phyloP scores from a whole-genome alignment of 2,329 filamentous ascomycete genomes.

The Fusarium oxysporum region DNA sequence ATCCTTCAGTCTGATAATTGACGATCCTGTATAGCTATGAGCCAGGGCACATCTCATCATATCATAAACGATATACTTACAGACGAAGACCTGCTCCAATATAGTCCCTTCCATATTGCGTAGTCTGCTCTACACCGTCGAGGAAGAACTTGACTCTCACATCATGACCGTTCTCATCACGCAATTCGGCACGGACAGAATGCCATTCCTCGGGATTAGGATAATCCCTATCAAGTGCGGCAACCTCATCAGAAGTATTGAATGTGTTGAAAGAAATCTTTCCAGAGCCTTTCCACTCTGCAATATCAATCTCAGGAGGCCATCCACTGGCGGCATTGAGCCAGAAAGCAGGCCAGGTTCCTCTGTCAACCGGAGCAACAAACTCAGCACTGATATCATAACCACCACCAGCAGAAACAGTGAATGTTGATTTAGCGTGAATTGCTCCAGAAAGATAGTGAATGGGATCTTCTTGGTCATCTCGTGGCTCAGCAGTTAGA shows the following conservation, averaged over 20 bases:
- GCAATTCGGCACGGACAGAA: constrained; percentile 32
- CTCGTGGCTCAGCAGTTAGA: constrained; percentile 27
- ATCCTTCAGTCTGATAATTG: constrained; percentile 35
- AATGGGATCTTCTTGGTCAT: constrained; percentile 23
- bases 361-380: constrained; percentile 20
- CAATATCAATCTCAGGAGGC: constrained; percentile 37
- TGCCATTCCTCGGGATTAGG: constrained; percentile 27
- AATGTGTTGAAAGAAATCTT: constrained; percentile 39
- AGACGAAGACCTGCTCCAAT: constrained; percentile 28
- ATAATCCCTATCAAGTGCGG: constrained; percentile 26
- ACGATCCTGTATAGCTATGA: constrained; percentile 12
- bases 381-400: constrained; percentile 35
- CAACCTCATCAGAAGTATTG: constrained; percentile 28
- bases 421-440: constrained; percentile 32
- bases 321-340: constrained; percentile 32
- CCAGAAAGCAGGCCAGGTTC: constrained; percentile 37
- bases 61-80: neutral
- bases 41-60: neutral
- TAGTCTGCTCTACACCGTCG: constrained; percentile 28
- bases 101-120: constrained; percentile 31
- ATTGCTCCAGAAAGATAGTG: constrained; percentile 35
- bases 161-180: constrained; percentile 32
- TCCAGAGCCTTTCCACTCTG: constrained; percentile 33
- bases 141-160: constrained; percentile 39
- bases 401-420: constrained; percentile 19